These are phyloP conservation scores for Candida pseudocylindracea DNA, from an alignment of 1,139 yeast genomes.

Conservation along the genomic window DNA sequence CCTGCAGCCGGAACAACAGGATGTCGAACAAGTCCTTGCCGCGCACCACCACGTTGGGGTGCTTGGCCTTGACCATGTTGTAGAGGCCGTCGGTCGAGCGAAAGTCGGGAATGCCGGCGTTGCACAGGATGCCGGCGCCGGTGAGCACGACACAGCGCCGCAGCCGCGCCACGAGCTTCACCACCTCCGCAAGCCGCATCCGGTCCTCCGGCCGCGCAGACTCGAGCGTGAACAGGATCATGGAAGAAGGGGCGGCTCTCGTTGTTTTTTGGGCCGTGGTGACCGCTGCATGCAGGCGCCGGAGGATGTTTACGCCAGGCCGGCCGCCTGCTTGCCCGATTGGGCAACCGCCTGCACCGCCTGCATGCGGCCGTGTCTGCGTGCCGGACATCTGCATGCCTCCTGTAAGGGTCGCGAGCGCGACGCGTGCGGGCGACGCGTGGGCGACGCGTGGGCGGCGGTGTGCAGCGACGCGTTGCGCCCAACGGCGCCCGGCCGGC, in stretches of 20 bases:
- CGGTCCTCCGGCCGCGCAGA: constrained; percentile 10
- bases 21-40: constrained; percentile 80
- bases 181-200: constrained; percentile 15
- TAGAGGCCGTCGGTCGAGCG: constrained; percentile 71
- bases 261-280: too few species aligned
- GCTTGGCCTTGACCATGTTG: constrained; percentile 41
- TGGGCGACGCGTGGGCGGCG: too few species aligned
- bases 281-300: too few species aligned
- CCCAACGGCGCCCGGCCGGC: too few species aligned
- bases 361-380: too few species aligned
- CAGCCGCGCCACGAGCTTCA: constrained; percentile 19
- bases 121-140: constrained; percentile 92
- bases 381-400: too few species aligned
- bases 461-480: too few species aligned
- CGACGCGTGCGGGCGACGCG: too few species aligned
- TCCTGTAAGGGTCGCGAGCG: too few species aligned
- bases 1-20: constrained; percentile 39
- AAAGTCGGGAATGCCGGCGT: constrained; percentile 93
- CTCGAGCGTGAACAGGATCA: constrained; percentile 9
- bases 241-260: constrained; percentile 2
- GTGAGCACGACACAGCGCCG: constrained; percentile 43
- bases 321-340: too few species aligned
- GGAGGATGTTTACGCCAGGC: too few species aligned
- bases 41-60: constrained; percentile 37
- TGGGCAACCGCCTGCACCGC: too few species aligned